Base-by-base conservation (phyloP, 2,329 filamentous ascomycete species). In the Alternaria metachromatica region DNA sequence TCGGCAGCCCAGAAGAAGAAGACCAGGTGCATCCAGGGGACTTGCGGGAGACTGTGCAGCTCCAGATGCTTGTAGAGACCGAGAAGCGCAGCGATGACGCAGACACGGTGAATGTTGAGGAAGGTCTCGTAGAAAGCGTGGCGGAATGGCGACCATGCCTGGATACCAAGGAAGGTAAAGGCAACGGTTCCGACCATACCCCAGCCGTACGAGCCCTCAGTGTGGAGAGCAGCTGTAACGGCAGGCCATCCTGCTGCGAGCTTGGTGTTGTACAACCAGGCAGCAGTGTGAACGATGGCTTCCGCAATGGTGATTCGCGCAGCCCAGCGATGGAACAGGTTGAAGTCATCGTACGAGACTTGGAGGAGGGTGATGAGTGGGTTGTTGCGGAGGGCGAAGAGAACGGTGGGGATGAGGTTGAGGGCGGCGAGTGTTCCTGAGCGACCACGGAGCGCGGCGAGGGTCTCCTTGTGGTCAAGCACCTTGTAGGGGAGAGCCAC, bases 71-170 rank as follows among this genome's bases (percentile, higher is more conserved):
- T 83, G 87, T 90, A 96, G 9, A 94, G 89, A 73, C 89, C 90
- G 60, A 87, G 84, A 55, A 97, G 87, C 51, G 85, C 83, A 58
- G 92, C 76, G 37, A 90, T 80, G 43, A 90, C 93, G 55, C 97
- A 82, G 41, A 92, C 79, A 71, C 97, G 94, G 82, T 98, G 96
- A 28, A 91, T 81, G 77, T 92, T 93, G 72, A 98, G 87, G 82
- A 99, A 99, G 1, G 93, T 96, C 82, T 99, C 96, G 83, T 99
- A 99, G 78, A 97, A 97, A 43, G 94, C 94, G 80, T 97, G 95
- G 65, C 96, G 90, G 55, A 99, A 77, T 0, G 94, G 91, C 3
- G 93, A 95, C 58, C 92, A 83, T 10, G 93, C 90, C 26, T 90
- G 84, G 55, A 97, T 74, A 58, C 92, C 75, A 49, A 98, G 84